phyloP scores from a whole-genome alignment of 2,329 filamentous ascomycete genomes.

The Thielaviopsis punctulata region DNA sequence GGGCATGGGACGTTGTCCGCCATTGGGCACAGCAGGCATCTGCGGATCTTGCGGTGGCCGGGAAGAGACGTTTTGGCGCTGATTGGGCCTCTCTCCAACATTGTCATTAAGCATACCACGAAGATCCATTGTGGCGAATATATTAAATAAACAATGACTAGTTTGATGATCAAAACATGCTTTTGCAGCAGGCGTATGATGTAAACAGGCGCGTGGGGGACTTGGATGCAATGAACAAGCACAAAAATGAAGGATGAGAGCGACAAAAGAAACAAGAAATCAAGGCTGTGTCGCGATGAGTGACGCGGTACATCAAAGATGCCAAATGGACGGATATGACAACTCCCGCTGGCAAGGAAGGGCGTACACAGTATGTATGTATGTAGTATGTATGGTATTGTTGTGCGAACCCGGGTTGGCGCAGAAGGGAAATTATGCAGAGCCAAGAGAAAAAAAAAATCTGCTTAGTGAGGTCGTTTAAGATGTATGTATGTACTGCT shows the following conservation, averaged over 20 bases:
- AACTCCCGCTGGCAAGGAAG: no score
- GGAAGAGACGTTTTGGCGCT: constrained; percentile 14
- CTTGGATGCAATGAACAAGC: not conserved
- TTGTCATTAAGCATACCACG: constrained; percentile 37
- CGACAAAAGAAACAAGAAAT: not conserved
- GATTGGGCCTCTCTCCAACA: constrained; percentile 23
- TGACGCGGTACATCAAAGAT: not conserved
- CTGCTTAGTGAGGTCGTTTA: not conserved
- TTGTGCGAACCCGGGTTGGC: no score
- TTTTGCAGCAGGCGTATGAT: not conserved
- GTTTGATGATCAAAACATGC: not conserved
- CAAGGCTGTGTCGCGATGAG: not conserved
- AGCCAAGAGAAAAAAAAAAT: not conserved
- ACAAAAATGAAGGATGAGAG: not conserved
- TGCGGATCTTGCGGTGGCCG: constrained; percentile 7
- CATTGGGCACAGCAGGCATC: not conserved
- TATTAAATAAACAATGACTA: not conserved
- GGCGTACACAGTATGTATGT: no score
- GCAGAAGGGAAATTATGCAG: not conserved
- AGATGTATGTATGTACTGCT: no score
- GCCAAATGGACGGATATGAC: not conserved
- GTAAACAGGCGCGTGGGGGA: not conserved
- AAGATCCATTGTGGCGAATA: constrained; percentile 29
- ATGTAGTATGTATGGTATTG: no score
- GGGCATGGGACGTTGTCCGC: constrained; percentile 2